These are phyloP conservation scores for Pythium folliculosum DNA, from an alignment of 352 stramenopile species.

Conservation along the genomic window DNA sequence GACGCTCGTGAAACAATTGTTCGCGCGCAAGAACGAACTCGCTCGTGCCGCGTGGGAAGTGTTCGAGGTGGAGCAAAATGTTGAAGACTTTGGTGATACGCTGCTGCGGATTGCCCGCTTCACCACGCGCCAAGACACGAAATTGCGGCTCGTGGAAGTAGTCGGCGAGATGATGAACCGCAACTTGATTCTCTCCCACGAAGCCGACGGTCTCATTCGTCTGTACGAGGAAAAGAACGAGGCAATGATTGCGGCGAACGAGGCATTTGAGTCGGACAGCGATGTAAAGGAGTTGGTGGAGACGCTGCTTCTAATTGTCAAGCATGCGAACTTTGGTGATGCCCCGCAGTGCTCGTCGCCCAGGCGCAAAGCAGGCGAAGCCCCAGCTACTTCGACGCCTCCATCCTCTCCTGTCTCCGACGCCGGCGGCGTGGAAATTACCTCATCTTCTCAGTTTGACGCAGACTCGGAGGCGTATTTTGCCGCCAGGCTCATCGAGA, in stretches of 20 bases:
- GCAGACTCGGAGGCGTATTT: constrained; percentile 31
- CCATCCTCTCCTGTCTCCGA: constrained; percentile 16
- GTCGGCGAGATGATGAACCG: constrained; percentile 71
- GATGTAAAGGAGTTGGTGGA: constrained; percentile 80
- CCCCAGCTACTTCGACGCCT: constrained; percentile 11
- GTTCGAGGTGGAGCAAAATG: constrained; percentile 46
- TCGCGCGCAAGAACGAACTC: constrained; percentile 46
- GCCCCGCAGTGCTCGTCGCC: constrained; percentile 29
- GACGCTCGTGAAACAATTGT: constrained; percentile 48
- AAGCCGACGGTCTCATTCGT: constrained; percentile 64
- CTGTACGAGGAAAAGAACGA: constrained; percentile 73
- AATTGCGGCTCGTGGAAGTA: constrained; percentile 58
- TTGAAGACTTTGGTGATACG: constrained; percentile 48
- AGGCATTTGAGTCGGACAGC: constrained; percentile 70
- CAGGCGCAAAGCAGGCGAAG: constrained; percentile 6
- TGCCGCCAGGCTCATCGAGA: constrained; percentile 36
- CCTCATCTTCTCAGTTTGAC: constrained; percentile 16
- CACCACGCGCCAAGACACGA: constrained; percentile 45
- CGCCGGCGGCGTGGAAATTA: not conserved
- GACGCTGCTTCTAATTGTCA: constrained; percentile 78
- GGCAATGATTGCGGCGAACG: constrained; percentile 66
- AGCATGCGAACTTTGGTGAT: constrained; percentile 68
- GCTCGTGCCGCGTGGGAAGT: constrained; percentile 56
- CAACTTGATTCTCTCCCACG: constrained; percentile 43
- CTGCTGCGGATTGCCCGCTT: constrained; percentile 57